Conservation (phyloP, 805 yeast species). For the Candida incommunis region DNA sequence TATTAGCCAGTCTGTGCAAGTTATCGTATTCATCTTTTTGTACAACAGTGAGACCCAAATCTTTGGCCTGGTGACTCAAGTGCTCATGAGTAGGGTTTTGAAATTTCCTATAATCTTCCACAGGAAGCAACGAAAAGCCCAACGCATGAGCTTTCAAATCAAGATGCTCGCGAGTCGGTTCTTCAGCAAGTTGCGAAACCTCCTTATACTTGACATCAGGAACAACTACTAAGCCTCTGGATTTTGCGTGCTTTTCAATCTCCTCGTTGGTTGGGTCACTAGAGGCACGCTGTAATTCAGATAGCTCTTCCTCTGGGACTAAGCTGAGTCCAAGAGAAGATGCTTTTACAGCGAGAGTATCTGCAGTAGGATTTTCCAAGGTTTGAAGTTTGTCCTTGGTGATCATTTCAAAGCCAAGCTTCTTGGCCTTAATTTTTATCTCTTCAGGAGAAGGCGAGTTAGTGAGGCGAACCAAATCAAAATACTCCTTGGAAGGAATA, state of each 20-base stretch:
- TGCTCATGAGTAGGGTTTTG: conserved; percentile 20
- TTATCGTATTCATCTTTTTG: conserved; percentile 10
- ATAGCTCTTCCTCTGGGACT: conserved; percentile 6
- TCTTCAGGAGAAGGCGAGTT: conserved; percentile 10
- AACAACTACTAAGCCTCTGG: conserved; percentile 21
- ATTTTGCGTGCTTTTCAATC: conserved; percentile 8
- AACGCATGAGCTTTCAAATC: conserved; percentile 9
- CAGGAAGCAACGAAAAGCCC: conserved; percentile 12
- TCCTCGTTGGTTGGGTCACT: conserved; percentile 10
- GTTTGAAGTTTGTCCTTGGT: background rate
- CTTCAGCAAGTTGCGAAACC: conserved; percentile 5
- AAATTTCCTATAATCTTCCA: conserved; percentile 8
- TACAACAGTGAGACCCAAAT: conserved; percentile 11
- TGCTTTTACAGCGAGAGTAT: conserved; percentile 5
- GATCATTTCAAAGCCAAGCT: background rate
- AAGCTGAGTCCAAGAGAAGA: conserved; percentile 6
- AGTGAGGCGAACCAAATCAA: conserved; percentile 4
- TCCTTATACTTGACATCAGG: conserved; percentile 19
- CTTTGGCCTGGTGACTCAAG: conserved; percentile 15
- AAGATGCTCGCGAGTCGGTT: conserved; percentile 13
- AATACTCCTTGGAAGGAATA: conserved; percentile 20
- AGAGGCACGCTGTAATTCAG: conserved; percentile 5
- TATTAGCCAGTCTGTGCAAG: conserved; percentile 10
- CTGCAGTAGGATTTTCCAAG: background rate
- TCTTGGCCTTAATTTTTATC: background rate